Base-by-base conservation (phyloP, 164 flowering plant genomes). In the Annona squamosa region DNA sequence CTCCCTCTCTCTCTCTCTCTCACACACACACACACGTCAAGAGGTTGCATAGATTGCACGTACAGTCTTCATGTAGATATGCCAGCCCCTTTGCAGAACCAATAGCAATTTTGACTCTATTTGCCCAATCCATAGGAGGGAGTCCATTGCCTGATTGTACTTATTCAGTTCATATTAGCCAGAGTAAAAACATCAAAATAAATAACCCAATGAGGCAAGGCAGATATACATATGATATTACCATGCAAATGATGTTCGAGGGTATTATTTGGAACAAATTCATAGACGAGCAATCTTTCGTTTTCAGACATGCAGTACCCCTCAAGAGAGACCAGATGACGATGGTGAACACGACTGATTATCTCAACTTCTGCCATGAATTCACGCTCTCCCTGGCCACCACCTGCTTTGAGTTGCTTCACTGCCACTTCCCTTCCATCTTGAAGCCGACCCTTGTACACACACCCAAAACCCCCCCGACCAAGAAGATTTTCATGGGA, bases 1-100 rank as follows among this genome's bases (percentile, higher is more conserved):
- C 62, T 57, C 62, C 4, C 63, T 59, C 63, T 59, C 63, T 59
- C 63, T 59, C 63, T 59, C 63, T 13, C 63, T 0, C 63, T 0
- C 63, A 46, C 41, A 46, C 68, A 57, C 46, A 3, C 48, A 46
- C 45, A 37, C n/a, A 44, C 70, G 48, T 61, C 68, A 45, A 57
- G 4, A 16, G 46, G 16, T 43, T 9, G 37, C 12, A 26, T 46
- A 26, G 41, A 72, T 47, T 19, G 56, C 10, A 82, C 94, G 41
- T 79, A 91, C 97, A 91, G 75, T 90, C 97, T 81, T 91, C 94
- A 71, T 90, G 97, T 64, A 91, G 83, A 78, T 91, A 91, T 19
- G 92, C 91, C 80, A 91, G 79, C 44, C 97, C 97, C 78, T 85
- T 86, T 52, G 97, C 97, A 73, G 97, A 73, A 42, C 94, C 97